Percentiles rank a stretch among this genome's conserved stretches.
These are phyloP conservation scores for Forsythia suspensa DNA, from an alignment of 257 asterid species.

Conservation along the genomic window DNA sequence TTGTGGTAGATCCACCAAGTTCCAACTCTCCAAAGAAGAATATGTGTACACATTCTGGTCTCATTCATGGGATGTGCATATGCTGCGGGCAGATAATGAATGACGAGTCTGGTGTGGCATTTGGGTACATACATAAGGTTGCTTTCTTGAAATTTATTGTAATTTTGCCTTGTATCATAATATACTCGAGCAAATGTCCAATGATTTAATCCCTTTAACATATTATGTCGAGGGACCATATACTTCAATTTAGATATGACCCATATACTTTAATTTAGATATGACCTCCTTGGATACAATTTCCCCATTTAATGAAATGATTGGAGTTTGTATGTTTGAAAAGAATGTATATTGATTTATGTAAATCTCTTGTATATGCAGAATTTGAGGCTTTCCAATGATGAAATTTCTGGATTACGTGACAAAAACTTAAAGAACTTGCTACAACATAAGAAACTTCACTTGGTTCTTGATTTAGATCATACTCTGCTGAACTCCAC, in stretches of 20 bases:
- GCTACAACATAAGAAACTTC: slow-evolving; percentile 53
- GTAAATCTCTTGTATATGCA: slow-evolving; percentile 29
- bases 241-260: too few relatives aligned
- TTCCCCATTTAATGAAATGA: not conserved
- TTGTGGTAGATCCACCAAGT: slow-evolving; percentile 29
- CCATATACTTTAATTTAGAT: too few relatives aligned
- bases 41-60: slow-evolving; percentile 75
- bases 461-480: slow-evolving; percentile 85
- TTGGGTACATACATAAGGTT: slow-evolving; percentile 89
- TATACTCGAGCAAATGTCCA: too few relatives aligned
- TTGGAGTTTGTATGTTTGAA: slow-evolving; percentile 2
- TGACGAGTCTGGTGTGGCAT: slow-evolving; percentile 72
- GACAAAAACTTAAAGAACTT: slow-evolving; percentile 64
- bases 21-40: slow-evolving; percentile 37
- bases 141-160: slow-evolving; percentile 4
- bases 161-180: not conserved
- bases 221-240: too few relatives aligned
- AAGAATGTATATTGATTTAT: not conserved
- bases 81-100: slow-evolving; percentile 67
- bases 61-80: slow-evolving; percentile 80
- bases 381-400: slow-evolving; percentile 69
- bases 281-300: too few relatives aligned
- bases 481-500: slow-evolving; percentile 84
- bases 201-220: too few relatives aligned
- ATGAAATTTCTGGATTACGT: slow-evolving; percentile 67